A percentile compares a stretch with the other conserved stretches of the same genome.
Conservation (phyloP, 2,329 filamentous ascomycete species). For the Aspergillus carbonarius region DNA sequence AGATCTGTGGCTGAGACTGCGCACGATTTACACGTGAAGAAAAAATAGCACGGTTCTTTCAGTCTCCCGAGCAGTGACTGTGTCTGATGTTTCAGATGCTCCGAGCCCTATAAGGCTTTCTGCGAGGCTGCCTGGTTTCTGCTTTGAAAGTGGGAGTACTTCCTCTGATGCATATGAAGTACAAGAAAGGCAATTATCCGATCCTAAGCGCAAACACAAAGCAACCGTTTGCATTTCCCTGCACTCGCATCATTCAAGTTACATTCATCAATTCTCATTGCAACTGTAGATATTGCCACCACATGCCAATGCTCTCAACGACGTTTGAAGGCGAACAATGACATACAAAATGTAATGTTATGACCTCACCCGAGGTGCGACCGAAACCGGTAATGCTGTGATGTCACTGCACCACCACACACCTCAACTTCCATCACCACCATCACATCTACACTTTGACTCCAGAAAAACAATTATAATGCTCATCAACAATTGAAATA, state of each 20-base stretch:
- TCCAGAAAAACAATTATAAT: not conserved
- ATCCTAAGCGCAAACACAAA: no score
- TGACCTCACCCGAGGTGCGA: not conserved
- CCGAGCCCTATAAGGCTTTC: not conserved
- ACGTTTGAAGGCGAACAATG: not conserved
- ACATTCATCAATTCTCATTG: not conserved
- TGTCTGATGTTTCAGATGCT: not conserved
- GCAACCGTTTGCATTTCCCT: not conserved
- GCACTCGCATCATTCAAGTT: not conserved
- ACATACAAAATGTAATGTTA: not conserved
- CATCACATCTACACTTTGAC: not conserved
- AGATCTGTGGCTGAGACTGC: not conserved
- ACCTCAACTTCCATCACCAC: not conserved
- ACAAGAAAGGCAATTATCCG: no score
- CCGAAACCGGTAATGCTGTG: not conserved
- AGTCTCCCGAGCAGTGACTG: not conserved
- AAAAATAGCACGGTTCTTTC: not conserved
- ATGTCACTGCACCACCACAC: not conserved
- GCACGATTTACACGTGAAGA: not conserved
- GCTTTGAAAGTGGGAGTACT: no score
- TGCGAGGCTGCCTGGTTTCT: not conserved
- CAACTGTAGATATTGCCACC: not conserved
- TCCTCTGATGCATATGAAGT: no score
- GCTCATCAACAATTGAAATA: not conserved
- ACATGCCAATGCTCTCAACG: not conserved